Base-by-base conservation (phyloP, 371 early-diverging fungal genomes). In the Rhizomucor pusillus region DNA sequence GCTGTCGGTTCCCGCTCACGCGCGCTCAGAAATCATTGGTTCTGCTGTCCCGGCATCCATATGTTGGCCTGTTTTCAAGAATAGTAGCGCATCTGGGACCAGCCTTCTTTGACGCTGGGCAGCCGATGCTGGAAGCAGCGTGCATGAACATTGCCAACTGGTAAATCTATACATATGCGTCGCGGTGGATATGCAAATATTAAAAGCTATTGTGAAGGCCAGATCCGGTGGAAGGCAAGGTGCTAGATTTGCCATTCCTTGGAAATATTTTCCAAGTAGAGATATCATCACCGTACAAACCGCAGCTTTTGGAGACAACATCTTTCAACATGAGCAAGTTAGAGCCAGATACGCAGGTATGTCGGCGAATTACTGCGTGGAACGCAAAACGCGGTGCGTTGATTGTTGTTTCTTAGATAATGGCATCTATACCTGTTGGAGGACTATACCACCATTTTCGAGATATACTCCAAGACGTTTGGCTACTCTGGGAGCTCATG, bases 401-500 rank as follows among this genome's bases (percentile, higher is more conserved):
- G 1, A 49, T 23, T 37, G 37, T 23, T 33, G 12, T 24, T 14
- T 29, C 13, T 2, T 59, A 77, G 67, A 89, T 91, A 47, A 72
- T 91, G 63, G 88, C 91, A 3, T 82, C 86, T 24, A 63, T 88
- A 22, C 81, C 88, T 5, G 78, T 82, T 33, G 82, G 80, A 13
- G 75, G 80, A 5, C 70, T 96, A 50, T 92, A 90, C 55, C 76
- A 84, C 43, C 87, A 90, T 56, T 95, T 92, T 71, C 81, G 79
- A 57, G 85, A 87, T 44, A 77, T 88, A 33, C 77, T 94, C 10
- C 86, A 85, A 34, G 87, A 91, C 54, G 66, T 95, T 36, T 97
- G 95, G 94, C 62, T 85, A 40, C 77, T 91, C 53, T 98, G 97
- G 97, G 98, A 98, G 73, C 71, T 97, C 40, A 88, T 97, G 83